These are phyloP conservation scores for Lasiosphaeriaceae sp. DNA, from an alignment of 495 filamentous ascomycete genomes.

Conservation along the genomic window DNA sequence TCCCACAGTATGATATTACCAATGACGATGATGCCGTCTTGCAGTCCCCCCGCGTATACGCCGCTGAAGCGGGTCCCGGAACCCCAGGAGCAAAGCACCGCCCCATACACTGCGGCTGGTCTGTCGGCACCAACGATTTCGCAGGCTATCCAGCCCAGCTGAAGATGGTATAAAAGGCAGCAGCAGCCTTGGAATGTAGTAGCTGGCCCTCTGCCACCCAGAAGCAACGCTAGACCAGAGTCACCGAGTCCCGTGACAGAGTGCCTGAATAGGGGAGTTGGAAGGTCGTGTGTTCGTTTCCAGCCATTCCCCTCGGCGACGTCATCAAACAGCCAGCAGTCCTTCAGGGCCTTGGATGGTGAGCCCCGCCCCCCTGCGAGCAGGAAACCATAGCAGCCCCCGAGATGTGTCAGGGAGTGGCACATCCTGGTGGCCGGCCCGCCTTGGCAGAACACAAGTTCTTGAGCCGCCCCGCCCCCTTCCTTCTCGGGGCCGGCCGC, in stretches of 20 bases:
- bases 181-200: conserved; percentile 55
- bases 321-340: conserved; percentile 68
- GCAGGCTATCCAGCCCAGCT: conserved; percentile 43
- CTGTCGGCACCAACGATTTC: conserved; percentile 21
- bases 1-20: conserved; percentile 53
- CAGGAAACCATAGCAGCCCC: conserved; percentile 41
- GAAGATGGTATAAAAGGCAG: conserved; percentile 62
- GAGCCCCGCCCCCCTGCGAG: conserved; percentile 77
- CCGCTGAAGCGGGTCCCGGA: conserved; percentile 39
- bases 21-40: conserved; percentile 53
- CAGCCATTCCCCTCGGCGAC: conserved; percentile 41
- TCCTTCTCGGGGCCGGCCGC: conserved; percentile 18
- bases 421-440: conserved; percentile 62
- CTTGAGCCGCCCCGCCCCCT: background rate
- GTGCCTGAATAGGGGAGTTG: conserved; percentile 68
- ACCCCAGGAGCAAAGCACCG: conserved; percentile 35
- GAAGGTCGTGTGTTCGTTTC: conserved; percentile 59
- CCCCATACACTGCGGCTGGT: conserved; percentile 60
- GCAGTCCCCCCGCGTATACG: conserved; percentile 65
- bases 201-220: conserved; percentile 17
- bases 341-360: conserved; percentile 58
- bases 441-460: conserved; percentile 24
- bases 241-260: conserved; percentile 55
- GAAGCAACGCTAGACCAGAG: conserved; percentile 40
- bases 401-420: conserved; percentile 65